Conservation (phyloP, 1,284 basidiomycete species). For the Sporisorium graminicola region DNA sequence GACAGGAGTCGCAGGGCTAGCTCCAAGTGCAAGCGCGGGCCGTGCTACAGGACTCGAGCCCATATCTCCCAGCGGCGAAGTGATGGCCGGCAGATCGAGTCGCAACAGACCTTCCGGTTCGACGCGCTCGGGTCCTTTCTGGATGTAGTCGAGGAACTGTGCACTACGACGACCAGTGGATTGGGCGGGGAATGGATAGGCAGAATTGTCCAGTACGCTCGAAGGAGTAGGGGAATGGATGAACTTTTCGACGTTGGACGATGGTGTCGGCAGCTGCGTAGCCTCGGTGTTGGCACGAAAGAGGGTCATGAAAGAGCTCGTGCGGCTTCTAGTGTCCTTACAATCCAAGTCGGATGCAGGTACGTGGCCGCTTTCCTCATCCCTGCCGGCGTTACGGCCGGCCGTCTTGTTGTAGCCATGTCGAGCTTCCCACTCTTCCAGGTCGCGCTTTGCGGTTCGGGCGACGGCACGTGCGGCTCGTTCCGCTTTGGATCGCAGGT, state of each 20-base stretch:
- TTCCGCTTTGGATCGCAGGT: slow-evolving; percentile 80
- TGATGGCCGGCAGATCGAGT: slow-evolving; percentile 25
- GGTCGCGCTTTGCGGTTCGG: slow-evolving; percentile 77
- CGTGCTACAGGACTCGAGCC: neutral
- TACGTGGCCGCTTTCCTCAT: slow-evolving; percentile 20
- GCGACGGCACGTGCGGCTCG: slow-evolving; percentile 81
- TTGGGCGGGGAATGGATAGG: slow-evolving; percentile 36
- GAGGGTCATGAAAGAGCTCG: slow-evolving; percentile 45
- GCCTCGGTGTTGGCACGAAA: slow-evolving; percentile 22
- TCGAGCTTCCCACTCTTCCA: slow-evolving; percentile 86
- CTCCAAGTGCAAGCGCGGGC: slow-evolving; percentile 1
- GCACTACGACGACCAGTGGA: slow-evolving; percentile 29
- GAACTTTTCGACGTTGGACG: slow-evolving; percentile 21
- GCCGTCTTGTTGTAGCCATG: slow-evolving; percentile 74
- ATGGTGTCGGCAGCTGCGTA: slow-evolving; percentile 24
- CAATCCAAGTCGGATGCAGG: slow-evolving; percentile 8
- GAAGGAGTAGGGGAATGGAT: slow-evolving; percentile 31
- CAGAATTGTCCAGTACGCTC: slow-evolving; percentile 21
- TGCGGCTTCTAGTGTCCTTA: slow-evolving; percentile 23
- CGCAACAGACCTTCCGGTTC: slow-evolving; percentile 24
- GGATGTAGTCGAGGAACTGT: slow-evolving; percentile 47
- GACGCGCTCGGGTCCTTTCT: slow-evolving; percentile 38
- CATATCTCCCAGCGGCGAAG: slow-evolving; percentile 19
- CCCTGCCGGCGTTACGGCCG: slow-evolving; percentile 14
- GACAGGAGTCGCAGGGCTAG: slow-evolving; percentile 9